These are phyloP conservation scores for Psilocybe azurescens DNA, from an alignment of 768 basidiomycete species.

Conservation along the genomic window DNA sequence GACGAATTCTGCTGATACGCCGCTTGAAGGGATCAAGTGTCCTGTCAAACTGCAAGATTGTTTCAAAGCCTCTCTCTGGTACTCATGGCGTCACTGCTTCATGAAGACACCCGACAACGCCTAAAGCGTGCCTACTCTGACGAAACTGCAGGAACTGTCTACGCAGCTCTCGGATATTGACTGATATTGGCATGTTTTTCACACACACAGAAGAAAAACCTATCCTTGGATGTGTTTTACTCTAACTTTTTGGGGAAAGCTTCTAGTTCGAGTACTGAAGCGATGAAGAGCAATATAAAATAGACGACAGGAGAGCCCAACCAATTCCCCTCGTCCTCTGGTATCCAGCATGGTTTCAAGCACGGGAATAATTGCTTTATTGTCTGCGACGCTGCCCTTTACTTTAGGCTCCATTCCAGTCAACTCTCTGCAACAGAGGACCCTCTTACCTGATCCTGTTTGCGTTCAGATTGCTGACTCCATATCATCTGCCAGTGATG, in stretches of 20 bases:
- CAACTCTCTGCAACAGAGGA: background rate
- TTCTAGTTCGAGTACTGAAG: background rate
- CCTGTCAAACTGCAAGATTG: background rate
- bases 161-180: no score
- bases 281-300: background rate
- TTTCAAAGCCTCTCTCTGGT: background rate
- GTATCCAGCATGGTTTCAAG: background rate
- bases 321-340: background rate
- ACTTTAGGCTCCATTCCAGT: background rate
- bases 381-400: background rate
- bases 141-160: background rate
- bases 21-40: background rate
- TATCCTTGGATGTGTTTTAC: background rate
- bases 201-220: background rate
- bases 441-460: slow-evolving; percentile 22
- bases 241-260: background rate
- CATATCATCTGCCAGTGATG: slow-evolving; percentile 49
- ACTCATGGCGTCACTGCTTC: background rate
- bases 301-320: background rate
- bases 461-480: slow-evolving; percentile 42
- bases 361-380: background rate
- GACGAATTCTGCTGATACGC: background rate
- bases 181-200: no score
- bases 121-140: background rate
- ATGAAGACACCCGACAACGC: background rate